Percentiles rank a stretch among this genome's conserved stretches.
Evolutionary conservation across 2,329 filamentous ascomycete species (phyloP).

Genomic region (Colletotrichum tofieldiae): DNA sequence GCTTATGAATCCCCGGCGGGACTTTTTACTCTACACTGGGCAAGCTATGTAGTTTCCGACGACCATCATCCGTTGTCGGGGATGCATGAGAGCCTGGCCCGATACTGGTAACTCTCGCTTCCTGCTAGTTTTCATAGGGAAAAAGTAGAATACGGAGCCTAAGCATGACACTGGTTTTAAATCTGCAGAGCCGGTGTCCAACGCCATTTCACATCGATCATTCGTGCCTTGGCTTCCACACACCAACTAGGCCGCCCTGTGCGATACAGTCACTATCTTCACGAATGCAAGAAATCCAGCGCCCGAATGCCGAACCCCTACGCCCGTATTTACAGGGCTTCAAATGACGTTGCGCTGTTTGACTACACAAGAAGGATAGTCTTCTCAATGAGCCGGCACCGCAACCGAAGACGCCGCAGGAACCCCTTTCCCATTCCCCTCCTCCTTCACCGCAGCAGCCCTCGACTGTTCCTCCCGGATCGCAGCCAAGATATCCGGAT

Average conservation of each 20-base stretch:
- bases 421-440: constrained; percentile 11
- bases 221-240: not conserved
- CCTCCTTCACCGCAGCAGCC: constrained; percentile 44
- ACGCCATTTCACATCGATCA: not conserved
- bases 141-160: not conserved
- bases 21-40: too few species aligned
- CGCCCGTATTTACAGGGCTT: not conserved
- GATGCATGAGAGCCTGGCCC: not conserved
- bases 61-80: not conserved
- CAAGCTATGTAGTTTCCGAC: too few species aligned
- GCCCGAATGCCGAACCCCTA: not conserved
- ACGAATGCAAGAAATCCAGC: not conserved
- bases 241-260: not conserved
- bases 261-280: not conserved
- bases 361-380: too few species aligned
- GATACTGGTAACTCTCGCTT: not conserved
- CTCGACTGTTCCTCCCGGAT: constrained; percentile 72
- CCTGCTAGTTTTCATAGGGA: not conserved
- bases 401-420: not conserved
- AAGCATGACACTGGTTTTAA: not conserved
- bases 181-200: not conserved
- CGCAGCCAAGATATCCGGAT: constrained; percentile 73
- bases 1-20: not conserved
- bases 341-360: not conserved
- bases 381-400: not conserved